A percentile compares a stretch with the other conserved stretches of the same genome.
These are phyloP conservation scores for Panicum miliaceum DNA, from an alignment of 176 grass and related monocot species.

Conservation along the genomic window DNA sequence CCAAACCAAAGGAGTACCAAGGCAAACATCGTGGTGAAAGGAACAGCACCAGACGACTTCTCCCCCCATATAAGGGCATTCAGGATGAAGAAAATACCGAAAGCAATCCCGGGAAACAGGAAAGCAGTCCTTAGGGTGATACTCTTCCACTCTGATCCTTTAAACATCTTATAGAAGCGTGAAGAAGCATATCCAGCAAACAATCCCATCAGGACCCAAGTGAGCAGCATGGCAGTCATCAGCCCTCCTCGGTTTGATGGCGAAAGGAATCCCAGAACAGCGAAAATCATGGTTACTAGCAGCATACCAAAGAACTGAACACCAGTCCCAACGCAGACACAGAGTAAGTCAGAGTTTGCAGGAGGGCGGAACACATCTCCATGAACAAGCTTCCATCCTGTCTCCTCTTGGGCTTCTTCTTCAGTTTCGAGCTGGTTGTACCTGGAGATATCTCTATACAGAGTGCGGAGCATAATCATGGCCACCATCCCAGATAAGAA, in stretches of 20 bases:
- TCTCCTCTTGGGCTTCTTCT: slow-evolving; percentile 54
- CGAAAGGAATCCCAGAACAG: slow-evolving; percentile 54
- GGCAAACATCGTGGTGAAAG: slow-evolving; percentile 54
- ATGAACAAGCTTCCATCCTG: slow-evolving; percentile 58
- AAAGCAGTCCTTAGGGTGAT: slow-evolving; percentile 47
- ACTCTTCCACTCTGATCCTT: slow-evolving; percentile 54
- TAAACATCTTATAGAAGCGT: slow-evolving; percentile 45
- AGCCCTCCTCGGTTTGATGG: slow-evolving; percentile 50
- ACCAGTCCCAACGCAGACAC: slow-evolving; percentile 53
- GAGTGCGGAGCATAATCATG: slow-evolving; percentile 54
- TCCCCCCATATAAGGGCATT: slow-evolving; percentile 53
- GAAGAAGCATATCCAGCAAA: slow-evolving; percentile 54
- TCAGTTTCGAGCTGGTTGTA: slow-evolving; percentile 52
- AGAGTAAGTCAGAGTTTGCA: slow-evolving; percentile 42
- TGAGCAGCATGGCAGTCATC: slow-evolving; percentile 52
- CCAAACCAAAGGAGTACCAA: slow-evolving; percentile 52
- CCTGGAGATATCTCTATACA: slow-evolving; percentile 48
- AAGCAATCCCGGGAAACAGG: slow-evolving; percentile 38
- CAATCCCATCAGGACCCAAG: slow-evolving; percentile 53
- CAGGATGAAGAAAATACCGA: slow-evolving; percentile 47
- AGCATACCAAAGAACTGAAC: slow-evolving; percentile 57
- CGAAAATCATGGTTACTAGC: slow-evolving; percentile 53
- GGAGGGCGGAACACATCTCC: slow-evolving; percentile 52
- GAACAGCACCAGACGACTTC: slow-evolving; percentile 50
- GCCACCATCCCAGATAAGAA: slow-evolving; percentile 57